phyloP scores from a whole-genome alignment of 2,329 filamentous ascomycete species.

The Verticillium longisporum region DNA sequence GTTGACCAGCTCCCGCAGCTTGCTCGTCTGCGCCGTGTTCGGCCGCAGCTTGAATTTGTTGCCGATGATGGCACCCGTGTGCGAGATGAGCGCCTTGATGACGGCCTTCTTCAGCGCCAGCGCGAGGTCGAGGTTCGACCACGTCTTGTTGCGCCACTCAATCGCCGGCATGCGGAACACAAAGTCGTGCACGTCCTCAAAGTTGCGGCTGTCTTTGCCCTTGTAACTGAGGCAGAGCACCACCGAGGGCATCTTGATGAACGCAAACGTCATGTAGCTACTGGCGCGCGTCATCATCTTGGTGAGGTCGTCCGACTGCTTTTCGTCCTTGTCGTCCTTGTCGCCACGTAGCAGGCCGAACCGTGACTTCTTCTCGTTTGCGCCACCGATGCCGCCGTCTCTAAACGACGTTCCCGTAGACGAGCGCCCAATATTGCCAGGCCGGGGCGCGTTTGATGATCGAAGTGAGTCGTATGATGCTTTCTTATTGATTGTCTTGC shows the following conservation, averaged over 20 bases:
- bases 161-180: constrained; percentile 92
- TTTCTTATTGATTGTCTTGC: constrained; percentile 42
- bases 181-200: constrained; percentile 95
- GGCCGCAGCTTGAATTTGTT: constrained; percentile 95
- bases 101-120: constrained; percentile 91
- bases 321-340: constrained; percentile 30
- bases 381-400: constrained; percentile 25
- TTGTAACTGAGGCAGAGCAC: constrained; percentile 96
- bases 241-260: constrained; percentile 91
- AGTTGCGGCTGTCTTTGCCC: constrained; percentile 87
- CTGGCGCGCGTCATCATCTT: constrained; percentile 95
- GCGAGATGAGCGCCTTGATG: constrained; percentile 86
- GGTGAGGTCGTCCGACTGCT: constrained; percentile 78
- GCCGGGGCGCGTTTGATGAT: constrained; percentile 29
- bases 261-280: constrained; percentile 95
- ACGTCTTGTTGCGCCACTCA: constrained; percentile 97
- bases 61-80: constrained; percentile 91
- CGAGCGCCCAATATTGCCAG: constrained; percentile 34
- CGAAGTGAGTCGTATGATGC: constrained; percentile 51
- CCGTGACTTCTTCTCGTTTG: constrained; percentile 40
- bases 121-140: constrained; percentile 94
- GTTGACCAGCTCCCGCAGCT: constrained; percentile 77
- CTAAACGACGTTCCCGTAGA: constrained; percentile 37
- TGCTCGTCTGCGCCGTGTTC: constrained; percentile 68
- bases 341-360: constrained; percentile 48